Percentiles rank a stretch among this genome's conserved stretches.
phyloP scores from a whole-genome alignment of 2,329 filamentous ascomycete genomes.

The Seiridium unicorne region DNA sequence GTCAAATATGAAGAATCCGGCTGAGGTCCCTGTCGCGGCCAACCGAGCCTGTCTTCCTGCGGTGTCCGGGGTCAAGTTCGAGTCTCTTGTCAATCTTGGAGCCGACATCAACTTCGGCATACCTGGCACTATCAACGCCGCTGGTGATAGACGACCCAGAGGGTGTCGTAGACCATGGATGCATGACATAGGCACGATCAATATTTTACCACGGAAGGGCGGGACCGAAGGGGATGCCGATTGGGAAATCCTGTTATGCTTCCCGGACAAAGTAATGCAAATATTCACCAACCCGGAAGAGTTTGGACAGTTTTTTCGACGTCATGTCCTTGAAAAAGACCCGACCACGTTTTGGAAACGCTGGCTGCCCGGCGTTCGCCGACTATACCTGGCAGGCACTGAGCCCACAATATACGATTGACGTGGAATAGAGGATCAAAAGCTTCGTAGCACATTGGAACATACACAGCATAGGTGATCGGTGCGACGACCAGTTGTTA shows the following conservation, averaged over 20 bases:
- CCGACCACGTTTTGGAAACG: not conserved
- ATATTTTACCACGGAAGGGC: slow-evolving; percentile 8
- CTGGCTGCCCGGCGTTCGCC: not conserved
- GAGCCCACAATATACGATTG: not conserved
- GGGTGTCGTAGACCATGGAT: slow-evolving; percentile 14
- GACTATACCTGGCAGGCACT: not conserved
- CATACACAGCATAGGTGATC: too few relatives aligned
- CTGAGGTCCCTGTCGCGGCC: not conserved
- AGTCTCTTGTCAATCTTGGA: slow-evolving; percentile 1
- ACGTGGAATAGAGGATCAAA: not conserved
- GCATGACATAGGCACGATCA: slow-evolving; percentile 2
- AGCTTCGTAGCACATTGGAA: not conserved
- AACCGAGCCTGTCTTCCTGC: not conserved
- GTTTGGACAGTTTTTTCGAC: not conserved
- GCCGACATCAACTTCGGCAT: slow-evolving; percentile 16
- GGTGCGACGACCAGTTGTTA: too few relatives aligned
- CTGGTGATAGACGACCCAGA: slow-evolving; percentile 7
- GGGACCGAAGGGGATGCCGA: slow-evolving; percentile 1
- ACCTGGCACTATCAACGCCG: slow-evolving; percentile 8
- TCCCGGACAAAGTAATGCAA: not conserved
- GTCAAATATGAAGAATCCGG: not conserved
- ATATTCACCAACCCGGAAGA: not conserved
- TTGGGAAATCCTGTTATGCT: slow-evolving; percentile 12
- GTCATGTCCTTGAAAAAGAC: not conserved
- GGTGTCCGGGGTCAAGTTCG: not conserved